Evolutionary conservation across 1,284 basidiomycete species (phyloP), one percentile per base, ranked within the genome.

Genomic region (Phlebopus sp.): DNA sequence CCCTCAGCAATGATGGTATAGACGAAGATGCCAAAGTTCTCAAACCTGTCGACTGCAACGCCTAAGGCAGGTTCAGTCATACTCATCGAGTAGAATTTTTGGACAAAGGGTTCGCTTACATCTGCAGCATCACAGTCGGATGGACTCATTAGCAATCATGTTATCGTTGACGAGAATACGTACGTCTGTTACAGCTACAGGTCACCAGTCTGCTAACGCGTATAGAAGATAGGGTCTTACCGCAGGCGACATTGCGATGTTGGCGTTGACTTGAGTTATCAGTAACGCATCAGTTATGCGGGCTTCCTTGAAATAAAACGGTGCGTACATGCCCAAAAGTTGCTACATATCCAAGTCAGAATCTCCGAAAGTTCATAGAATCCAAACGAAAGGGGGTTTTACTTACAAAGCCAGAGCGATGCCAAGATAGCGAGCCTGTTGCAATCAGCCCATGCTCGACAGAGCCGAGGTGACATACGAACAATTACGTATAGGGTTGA

Each of bases 351-450:
- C 4, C 0, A 15, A n/a, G 19, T 52, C 42, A 58, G 44, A 37
- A 5, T 21, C 9, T 15, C 27, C 10, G 2, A 29, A 29, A 29
- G 19, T 2, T n/a, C 19, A 3, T 29, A 23, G 19, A 15, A 15
- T 21, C 25, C 21, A 13, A 37, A 13, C 19, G 2, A 17, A 15
- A 10, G 3, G 21, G 13, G 3, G 10, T 29, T 23, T 23, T 8
- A 21, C 55, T 50, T 40, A 59, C 55, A 55, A 9, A 1, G 55
- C 44, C 17, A 53, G 37, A 19, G 46, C 44, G 27, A 53, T 50
- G 2, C 58, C 58, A 8, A 58, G 9, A 29, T 60, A 58, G 7
- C 53, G 53, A 13, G 44, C 52, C 55, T 60, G 13, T 10, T 23
- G 3, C 13, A 31, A 8, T 2, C 11, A 17, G 5, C 5, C 14